These are phyloP conservation scores for Fusarium sarcochroum DNA, from an alignment of 2,329 filamentous ascomycete species.

Conservation along the genomic window DNA sequence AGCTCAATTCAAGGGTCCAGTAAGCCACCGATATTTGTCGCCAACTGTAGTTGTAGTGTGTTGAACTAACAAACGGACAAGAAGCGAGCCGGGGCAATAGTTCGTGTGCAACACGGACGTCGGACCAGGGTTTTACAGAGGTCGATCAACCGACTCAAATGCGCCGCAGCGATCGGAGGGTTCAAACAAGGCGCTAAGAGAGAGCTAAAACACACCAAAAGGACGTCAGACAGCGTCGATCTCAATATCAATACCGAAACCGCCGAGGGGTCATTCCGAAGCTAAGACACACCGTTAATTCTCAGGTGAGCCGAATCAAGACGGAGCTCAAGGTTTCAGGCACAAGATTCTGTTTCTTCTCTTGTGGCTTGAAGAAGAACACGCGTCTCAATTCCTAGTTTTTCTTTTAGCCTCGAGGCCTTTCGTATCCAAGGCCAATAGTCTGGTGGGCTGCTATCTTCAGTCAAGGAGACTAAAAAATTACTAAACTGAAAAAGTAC, in stretches of 20 bases:
- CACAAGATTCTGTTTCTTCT: conserved; percentile 10
- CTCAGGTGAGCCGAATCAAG: conserved; percentile 14
- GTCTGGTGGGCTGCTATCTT: conserved; percentile 3
- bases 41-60: not conserved
- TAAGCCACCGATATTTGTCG: conserved; percentile 5
- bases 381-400: not conserved
- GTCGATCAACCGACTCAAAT: conserved; percentile 35
- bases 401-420: not conserved
- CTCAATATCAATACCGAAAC: conserved; percentile 38
- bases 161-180: conserved; percentile 29
- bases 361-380: not conserved
- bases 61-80: conserved; percentile 6
- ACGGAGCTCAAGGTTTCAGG: conserved; percentile 22
- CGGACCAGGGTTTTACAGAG: conserved; percentile 30
- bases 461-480: conserved; percentile 5
- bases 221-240: conserved; percentile 27
- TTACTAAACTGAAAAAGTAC: conserved; percentile 12
- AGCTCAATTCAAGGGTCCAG: not conserved
- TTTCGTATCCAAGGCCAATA: conserved; percentile 24
- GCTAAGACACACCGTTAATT: conserved; percentile 20
- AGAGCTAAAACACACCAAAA: conserved; percentile 30
- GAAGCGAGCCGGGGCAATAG: conserved; percentile 7
- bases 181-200: conserved; percentile 25
- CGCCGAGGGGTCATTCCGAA: conserved; percentile 31
- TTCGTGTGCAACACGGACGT: conserved; percentile 20